These are phyloP conservation scores for Penicillium mononematosum DNA, from an alignment of 495 filamentous ascomycete species.

Conservation along the genomic window DNA sequence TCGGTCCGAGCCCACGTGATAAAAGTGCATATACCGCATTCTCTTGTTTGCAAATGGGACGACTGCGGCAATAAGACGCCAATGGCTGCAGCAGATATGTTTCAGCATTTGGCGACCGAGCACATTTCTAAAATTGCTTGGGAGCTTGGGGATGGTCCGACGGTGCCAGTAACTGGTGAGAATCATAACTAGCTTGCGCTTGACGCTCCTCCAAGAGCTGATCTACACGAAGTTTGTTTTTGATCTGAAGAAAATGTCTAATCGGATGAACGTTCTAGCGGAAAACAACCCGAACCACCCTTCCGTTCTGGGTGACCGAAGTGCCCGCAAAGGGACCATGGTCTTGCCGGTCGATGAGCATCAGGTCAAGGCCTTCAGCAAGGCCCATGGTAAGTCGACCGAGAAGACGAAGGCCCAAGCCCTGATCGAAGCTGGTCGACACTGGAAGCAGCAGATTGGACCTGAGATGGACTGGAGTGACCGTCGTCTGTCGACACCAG, in stretches of 20 bases:
- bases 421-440: slow-evolving; percentile 38
- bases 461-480: slow-evolving; percentile 44
- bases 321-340: slow-evolving; percentile 19
- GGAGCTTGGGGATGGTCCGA: slow-evolving; percentile 66
- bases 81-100: slow-evolving; percentile 46
- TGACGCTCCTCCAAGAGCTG: slow-evolving; percentile 12
- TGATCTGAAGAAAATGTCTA: slow-evolving; percentile 17
- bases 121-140: slow-evolving; percentile 63
- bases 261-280: slow-evolving; percentile 15
- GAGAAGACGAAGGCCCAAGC: slow-evolving; percentile 40
- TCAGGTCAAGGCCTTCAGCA: slow-evolving; percentile 39
- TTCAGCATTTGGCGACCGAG: slow-evolving; percentile 55
- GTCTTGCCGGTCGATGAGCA: slow-evolving; percentile 37
- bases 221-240: slow-evolving; percentile 10
- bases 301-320: slow-evolving; percentile 1
- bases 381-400: slow-evolving; percentile 38
- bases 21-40: slow-evolving; percentile 49
- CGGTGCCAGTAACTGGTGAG: slow-evolving; percentile 49
- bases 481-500: slow-evolving; percentile 27
- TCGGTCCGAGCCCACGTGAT: slow-evolving; percentile 66
- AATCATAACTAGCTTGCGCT: slow-evolving; percentile 26
- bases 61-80: slow-evolving; percentile 26
- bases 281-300: not conserved
- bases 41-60: slow-evolving; percentile 37
- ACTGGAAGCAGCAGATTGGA: slow-evolving; percentile 48